phyloP scores from a whole-genome alignment of 257 asterid species.

The Penstemon newberryi region DNA sequence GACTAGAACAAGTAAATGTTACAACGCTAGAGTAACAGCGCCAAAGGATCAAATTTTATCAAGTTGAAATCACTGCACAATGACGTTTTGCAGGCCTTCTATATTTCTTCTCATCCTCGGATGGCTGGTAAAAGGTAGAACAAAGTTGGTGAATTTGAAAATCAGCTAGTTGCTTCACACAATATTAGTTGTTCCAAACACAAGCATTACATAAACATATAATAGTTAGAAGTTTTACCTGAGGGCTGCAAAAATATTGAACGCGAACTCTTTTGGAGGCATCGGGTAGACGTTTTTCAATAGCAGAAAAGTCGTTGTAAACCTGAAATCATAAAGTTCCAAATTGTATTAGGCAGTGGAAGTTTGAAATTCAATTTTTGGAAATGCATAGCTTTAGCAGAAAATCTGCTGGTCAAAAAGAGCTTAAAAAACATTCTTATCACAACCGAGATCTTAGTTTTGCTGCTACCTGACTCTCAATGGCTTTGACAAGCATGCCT shows the following conservation, averaged over 20 bases:
- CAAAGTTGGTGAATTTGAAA: not conserved
- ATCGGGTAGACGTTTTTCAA: slow-evolving; percentile 20
- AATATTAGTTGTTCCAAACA: not conserved
- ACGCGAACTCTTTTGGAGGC: slow-evolving; percentile 87
- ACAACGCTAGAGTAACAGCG: not conserved
- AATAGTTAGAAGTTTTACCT: slow-evolving; percentile 39
- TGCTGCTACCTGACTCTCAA: slow-evolving; percentile 70
- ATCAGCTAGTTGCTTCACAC: not conserved
- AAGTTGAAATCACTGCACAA: slow-evolving; percentile 47
- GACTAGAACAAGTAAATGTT: too few relatives aligned
- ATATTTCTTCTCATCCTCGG: slow-evolving; percentile 46
- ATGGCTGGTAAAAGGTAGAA: slow-evolving; percentile 41
- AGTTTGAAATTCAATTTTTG: not conserved
- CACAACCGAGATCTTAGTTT: not conserved
- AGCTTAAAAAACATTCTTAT: not conserved
- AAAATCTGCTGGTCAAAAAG: not conserved
- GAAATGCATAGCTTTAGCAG: too few relatives aligned
- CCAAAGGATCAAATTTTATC: slow-evolving; percentile 13
- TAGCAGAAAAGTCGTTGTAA: slow-evolving; percentile 32
- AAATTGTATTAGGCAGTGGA: slow-evolving; percentile 15
- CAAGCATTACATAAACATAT: too few relatives aligned
- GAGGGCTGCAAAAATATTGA: slow-evolving; percentile 58
- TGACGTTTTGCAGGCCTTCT: slow-evolving; percentile 50
- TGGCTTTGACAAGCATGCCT: slow-evolving; percentile 59
- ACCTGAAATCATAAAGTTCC: slow-evolving; percentile 43